These are phyloP conservation scores for Coniochaeta ligniaria DNA, from an alignment of 2,329 filamentous ascomycete species.

Conservation along the genomic window DNA sequence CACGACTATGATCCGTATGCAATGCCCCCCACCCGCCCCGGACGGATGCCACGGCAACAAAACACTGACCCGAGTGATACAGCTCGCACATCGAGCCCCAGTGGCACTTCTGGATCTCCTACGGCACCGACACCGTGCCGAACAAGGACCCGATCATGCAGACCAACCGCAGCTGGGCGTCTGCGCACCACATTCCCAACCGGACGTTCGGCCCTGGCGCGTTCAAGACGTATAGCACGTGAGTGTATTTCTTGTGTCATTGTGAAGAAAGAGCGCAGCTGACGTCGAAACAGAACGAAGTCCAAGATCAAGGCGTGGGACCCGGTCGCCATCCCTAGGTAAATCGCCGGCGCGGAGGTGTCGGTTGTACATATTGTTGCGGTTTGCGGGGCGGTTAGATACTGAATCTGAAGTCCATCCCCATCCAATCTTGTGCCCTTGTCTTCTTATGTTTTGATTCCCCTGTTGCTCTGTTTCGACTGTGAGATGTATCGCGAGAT, in stretches of 20 bases:
- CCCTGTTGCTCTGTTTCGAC: background rate
- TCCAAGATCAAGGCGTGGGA: conserved; percentile 27
- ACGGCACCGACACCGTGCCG: conserved; percentile 83
- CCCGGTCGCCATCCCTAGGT: conserved; percentile 21
- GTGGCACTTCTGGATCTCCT: conserved; percentile 98
- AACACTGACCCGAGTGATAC: conserved; percentile 3
- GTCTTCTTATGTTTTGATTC: background rate
- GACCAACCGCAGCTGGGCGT: conserved; percentile 62
- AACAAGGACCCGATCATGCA: conserved; percentile 65
- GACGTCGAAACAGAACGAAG: conserved; percentile 18
- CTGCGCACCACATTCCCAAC: conserved; percentile 63
- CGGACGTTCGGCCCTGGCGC: conserved; percentile 69
- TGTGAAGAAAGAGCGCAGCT: background rate
- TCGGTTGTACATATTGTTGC: conserved; percentile 9
- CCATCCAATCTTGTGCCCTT: background rate
- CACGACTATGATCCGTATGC: conserved; percentile 72
- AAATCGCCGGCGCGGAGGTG: conserved; percentile 7
- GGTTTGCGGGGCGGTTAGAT: background rate
- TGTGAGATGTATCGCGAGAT: background rate
- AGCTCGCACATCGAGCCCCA: conserved; percentile 85
- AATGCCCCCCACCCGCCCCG: background rate
- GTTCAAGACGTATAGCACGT: conserved; percentile 95
- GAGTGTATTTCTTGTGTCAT: conserved; percentile 31
- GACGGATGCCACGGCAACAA: conserved; percentile 3
- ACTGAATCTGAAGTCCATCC: background rate